Evolutionary conservation across 2,329 filamentous ascomycete genomes (phyloP), one percentile per base, ranked within the genome.

Genomic region (Fusarium sublunatum): DNA sequence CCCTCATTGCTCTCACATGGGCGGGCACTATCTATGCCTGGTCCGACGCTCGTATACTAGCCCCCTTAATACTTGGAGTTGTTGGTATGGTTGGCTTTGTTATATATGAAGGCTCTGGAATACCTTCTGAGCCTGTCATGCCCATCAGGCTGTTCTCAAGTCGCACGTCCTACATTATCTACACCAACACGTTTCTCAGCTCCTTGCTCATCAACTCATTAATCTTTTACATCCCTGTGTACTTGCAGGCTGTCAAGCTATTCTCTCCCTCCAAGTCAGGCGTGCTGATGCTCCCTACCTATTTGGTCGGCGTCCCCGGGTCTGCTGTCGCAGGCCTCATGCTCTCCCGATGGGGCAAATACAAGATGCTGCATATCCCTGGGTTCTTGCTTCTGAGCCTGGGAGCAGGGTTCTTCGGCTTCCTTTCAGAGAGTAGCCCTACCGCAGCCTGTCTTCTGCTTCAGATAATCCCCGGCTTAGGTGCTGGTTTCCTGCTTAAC

Each of bases 1-100:
- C 83, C 2, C 74, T 84, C 4, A 73, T 79, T 22, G 75, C 79
- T 5, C 71, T 84, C 4, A 78, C 76, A 12, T 81, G 74, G 45
- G 82, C 77, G 22, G 82, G 81, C 3, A 71, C 78, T 2, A 58
- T 72, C 1, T 71, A 79, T 42, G 64, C 77, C 0, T 85, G 83
- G 82, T 72, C 70, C 1, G 72, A 75, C 25, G 69, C 61, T 32
- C 70, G 72, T 1, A 72, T 81, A 7, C 47, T 85, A 4, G 67
- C 73, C 0, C 81, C 82, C 2, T 67, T 85, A 4, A 55, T 83
- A 6, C 24, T 68, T 0, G 67, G 65, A 0, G 12, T 65, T 2
- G 13, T 61, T 4, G 67, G 68, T 0, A 39, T 70, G 3, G 48
- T 61, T 1, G 59, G 53, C 0, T 70, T 70, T 19, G 53, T 64